Evolutionary conservation across 169 alveolate species (phyloP), one percentile per base, ranked within the genome.

Genomic region (Haemoproteus tartakovskyi): DNA sequence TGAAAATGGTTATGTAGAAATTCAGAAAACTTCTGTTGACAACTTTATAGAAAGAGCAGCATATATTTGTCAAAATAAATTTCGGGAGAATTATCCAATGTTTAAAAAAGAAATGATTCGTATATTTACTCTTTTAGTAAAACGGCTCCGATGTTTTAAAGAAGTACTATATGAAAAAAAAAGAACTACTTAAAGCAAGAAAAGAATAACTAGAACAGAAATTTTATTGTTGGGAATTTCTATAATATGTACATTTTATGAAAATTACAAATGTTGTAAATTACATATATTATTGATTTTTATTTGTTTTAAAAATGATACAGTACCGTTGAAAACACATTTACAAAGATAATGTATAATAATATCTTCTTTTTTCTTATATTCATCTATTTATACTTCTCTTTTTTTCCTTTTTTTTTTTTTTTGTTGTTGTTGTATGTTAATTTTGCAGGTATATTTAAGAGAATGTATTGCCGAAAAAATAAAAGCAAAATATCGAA

Each of bases 1-100:
- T 38, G 62, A 54, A 27, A 48, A 74, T 26, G 84, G 84, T 74
- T 74, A 74, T 24, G 41, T 74, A 26, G 84, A 74, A 57, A 57
- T 74, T 57, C 84, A 74, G 30, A 74, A 57, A 43, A 74, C 84
- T 8, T 22, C 84, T 9, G 12, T 74, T 19, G 84, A 74, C 37
- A 74, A 78, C 38, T 74, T 74, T 45, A 22, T 74, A 36, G 3
- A 50, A 0, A 60, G 16, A 21, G 57, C 78, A 16, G 38, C n/a
- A 48, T 27, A 57, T 74, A 56, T 74, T 56, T 74, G 46, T 36
- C 18, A 56, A 26, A 5, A 74, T 11, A 11, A 5, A 14, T 74
- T 56, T 37, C 30, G 57, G 19, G 52, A 38, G 9, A 74, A 74
- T 27, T 43, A 56, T 38, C 19, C 16, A 0, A 30, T 47, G 37